Evolutionary conservation across 257 asterid genomes (phyloP).

Genomic region (Jacaranda mimosifolia): DNA sequence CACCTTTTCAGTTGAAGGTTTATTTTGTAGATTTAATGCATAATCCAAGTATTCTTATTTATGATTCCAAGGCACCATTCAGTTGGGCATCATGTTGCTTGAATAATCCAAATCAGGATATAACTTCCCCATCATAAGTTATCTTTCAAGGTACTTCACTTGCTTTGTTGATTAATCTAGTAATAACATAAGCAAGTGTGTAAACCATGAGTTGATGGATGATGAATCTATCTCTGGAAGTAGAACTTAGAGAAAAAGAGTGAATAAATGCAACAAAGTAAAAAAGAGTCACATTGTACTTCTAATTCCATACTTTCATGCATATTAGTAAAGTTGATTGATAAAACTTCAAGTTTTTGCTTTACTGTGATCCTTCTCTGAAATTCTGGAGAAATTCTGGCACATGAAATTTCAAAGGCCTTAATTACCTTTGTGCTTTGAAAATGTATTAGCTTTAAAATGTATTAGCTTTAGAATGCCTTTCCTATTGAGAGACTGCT

Average conservation of each 20-base stretch:
- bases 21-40: slow-evolving; percentile 26
- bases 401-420: slow-evolving; percentile 2
- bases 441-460: slow-evolving; percentile 29
- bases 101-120: slow-evolving; percentile 4
- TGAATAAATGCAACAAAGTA: background rate
- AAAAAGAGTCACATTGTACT: background rate
- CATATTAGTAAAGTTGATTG: slow-evolving; percentile 12
- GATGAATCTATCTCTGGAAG: background rate
- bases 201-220: slow-evolving; percentile 20
- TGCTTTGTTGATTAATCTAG: slow-evolving; percentile 22
- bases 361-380: slow-evolving; percentile 16
- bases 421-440: background rate
- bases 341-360: slow-evolving; percentile 6
- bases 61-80: slow-evolving; percentile 1
- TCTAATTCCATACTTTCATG: slow-evolving; percentile 11
- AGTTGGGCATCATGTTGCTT: slow-evolving; percentile 19
- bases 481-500: slow-evolving; percentile 35
- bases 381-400: slow-evolving; percentile 27
- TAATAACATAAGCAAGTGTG: slow-evolving; percentile 5
- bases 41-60: slow-evolving; percentile 26
- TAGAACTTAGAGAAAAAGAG: background rate
- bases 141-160: slow-evolving; percentile 6
- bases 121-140: slow-evolving; percentile 1
- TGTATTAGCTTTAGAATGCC: slow-evolving; percentile 30
- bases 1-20: slow-evolving; percentile 90